These are phyloP conservation scores for Novymonas esmeraldas DNA, from an alignment of 208 protist genomes.

Conservation along the genomic window DNA sequence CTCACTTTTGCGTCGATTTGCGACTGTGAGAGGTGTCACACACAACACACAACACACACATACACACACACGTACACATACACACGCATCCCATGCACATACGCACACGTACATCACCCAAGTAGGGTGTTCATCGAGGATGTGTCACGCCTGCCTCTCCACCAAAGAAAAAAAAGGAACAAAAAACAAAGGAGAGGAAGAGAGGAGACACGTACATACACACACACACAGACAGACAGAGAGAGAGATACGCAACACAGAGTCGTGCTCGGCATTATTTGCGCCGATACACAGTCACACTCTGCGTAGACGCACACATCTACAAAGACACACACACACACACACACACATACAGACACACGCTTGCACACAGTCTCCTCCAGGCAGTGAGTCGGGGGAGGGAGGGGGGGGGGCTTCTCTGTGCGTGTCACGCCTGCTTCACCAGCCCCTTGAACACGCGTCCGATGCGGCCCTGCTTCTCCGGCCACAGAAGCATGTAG, in stretches of 20 bases:
- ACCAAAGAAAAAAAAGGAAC: conserved; percentile 2
- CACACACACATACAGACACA: background rate
- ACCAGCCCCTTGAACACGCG: conserved; percentile 21
- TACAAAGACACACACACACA: background rate
- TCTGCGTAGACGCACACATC: background rate
- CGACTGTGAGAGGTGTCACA: too few relatives aligned
- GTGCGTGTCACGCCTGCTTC: conserved; percentile 1
- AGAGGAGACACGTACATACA: background rate
- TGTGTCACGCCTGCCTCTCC: background rate
- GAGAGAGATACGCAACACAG: conserved; percentile 1
- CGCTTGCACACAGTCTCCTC: background rate
- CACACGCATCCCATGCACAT: too few relatives aligned
- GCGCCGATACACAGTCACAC: background rate
- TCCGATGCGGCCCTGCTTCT: conserved; percentile 47
- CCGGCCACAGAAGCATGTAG: conserved; percentile 60
- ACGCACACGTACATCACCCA: too few relatives aligned
- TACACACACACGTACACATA: conserved; percentile 11
- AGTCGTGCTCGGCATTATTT: background rate
- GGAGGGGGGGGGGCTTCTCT: background rate
- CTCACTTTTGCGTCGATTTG: too few relatives aligned
- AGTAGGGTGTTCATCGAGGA: too few relatives aligned
- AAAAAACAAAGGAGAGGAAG: conserved; percentile 2
- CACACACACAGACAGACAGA: background rate
- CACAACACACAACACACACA: too few relatives aligned
- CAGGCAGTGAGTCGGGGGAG: background rate